Conservation (phyloP, 2,329 filamentous ascomycete genomes). For the Alternaria sp. region DNA sequence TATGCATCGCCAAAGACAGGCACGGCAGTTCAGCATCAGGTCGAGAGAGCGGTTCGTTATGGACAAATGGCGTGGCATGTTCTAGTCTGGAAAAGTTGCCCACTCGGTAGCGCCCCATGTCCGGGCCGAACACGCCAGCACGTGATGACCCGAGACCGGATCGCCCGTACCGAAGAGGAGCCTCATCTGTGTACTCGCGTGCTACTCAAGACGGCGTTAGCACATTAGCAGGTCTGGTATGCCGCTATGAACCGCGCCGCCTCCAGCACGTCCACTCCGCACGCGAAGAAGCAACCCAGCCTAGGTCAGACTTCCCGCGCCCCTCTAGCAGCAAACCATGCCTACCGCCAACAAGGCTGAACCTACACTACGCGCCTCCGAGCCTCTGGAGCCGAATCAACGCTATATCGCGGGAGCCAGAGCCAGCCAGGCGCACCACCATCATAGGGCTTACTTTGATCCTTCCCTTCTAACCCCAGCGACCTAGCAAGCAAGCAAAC, state of each 20-base stretch:
- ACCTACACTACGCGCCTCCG: constrained; percentile 11
- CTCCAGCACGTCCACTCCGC: background rate
- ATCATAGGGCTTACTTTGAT: constrained; percentile 12
- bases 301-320: constrained; percentile 28
- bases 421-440: constrained; percentile 13
- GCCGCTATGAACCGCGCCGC: constrained; percentile 22
- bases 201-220: constrained; percentile 7
- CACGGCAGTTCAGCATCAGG: constrained; percentile 54
- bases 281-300: constrained; percentile 30
- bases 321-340: constrained; percentile 9
- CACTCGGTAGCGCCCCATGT: constrained; percentile 10
- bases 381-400: constrained; percentile 23
- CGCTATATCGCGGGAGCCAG: constrained; percentile 18
- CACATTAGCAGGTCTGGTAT: constrained; percentile 7
- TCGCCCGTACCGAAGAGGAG: constrained; percentile 2
- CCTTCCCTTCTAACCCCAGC: constrained; percentile 7
- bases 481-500: constrained; percentile 8
- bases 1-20: constrained; percentile 53
- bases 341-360: constrained; percentile 21
- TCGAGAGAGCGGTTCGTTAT: constrained; percentile 16
- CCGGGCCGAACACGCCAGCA: constrained; percentile 17
- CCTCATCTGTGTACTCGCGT: constrained; percentile 4
- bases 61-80: constrained; percentile 10
- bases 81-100: constrained; percentile 23
- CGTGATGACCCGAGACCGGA: constrained; percentile 18